Base-by-base conservation (phyloP, 164 flowering plant species). In the Piper longum region DNA sequence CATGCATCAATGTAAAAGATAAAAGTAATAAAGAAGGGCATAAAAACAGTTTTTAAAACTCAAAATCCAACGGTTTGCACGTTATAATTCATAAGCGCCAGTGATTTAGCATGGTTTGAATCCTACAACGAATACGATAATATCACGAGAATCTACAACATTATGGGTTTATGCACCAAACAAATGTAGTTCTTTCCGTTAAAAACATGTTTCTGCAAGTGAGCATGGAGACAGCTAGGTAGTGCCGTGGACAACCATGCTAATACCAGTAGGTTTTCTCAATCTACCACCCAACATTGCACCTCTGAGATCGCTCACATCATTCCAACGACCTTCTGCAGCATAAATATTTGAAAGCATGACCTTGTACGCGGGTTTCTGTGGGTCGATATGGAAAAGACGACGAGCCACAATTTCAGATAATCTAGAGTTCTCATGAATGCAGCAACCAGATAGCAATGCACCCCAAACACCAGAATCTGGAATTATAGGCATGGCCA, bases 391-490 rank as follows among this genome's bases (percentile, higher is more conserved):
- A 42, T 73, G 74, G 43, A 79, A 74, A 19, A 89, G 82, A 58
- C 64, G 71, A 43, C 69, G 63, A 26, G 85, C 78, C 40, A 75
- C 77, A 58, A 71, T 68, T 63, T 83, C 83, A 9, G 85, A 85
- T 70, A 92, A 56, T 54, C 79, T 65, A 14, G 77, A 56, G 69
- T 89, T 77, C 16, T 83, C 79, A 67, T 78, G 80, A 60, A 67
- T 41, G 12, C 82, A 77, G 74, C 96, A 92, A 67, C 93, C 83
- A 14, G 85, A 79, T 60, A 92, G 67, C 11, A 92, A 70, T 26
- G 98, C 95, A 70, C 98, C 98, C 90, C 90, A 85, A 58, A 87
- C 75, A 26, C 85, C 86, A 36, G 80, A 72, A 73, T 85, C 85
- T 1, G 80, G 78, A 14, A 80, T 77, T 56, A 68, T 68, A 3